Evolutionary conservation across 2,329 filamentous ascomycete species (phyloP), one percentile per base, ranked within the genome.

Genomic region (Cercospora sp.): DNA sequence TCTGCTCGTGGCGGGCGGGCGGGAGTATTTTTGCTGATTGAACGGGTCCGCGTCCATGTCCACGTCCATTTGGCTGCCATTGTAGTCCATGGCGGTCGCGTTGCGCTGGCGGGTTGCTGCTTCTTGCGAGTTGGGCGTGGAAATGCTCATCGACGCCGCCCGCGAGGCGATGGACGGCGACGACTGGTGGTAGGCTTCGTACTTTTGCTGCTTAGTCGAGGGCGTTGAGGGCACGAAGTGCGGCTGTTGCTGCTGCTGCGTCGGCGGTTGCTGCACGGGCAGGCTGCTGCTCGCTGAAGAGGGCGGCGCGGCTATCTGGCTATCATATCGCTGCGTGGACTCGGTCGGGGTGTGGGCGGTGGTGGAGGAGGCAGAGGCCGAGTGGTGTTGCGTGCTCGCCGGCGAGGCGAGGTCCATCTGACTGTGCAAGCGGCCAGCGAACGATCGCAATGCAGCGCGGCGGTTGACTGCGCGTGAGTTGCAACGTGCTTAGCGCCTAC

Each of bases 11-110:
- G 71, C 91, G 79, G 88, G 88, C 53, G 92, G 88, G 73, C 92
- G 89, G 81, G 93, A 88, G 80, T 97, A 96, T 80, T 96, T 96
- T 77, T 92, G 89, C 80, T 90, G 88, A 76, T 91, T 90, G 81
- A 96, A 96, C 59, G 91, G 88, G 80, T 97, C 94, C 80, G 97
- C 94, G 80, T 95, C 92, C 94, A 97, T 97, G 69, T 79, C 76
- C 63, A 84, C 75, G 72, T 80, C 79, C 66, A 75, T 80, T 73
- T 83, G 82, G 67, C 77, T 79, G 57, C 77, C 68, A 73, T 65
- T 79, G 80, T 70, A 72, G 53, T 74, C 72, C 72, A 73, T 74
- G 59, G 57, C 69, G 65, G 68, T 57, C 64, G 62, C 62, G 63
- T 64, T 58, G 64, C 63, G 65, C 60, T 64, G 42, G 59, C 57